Base-by-base conservation (phyloP, 108 stramenopile species). In the Seminavis robusta region DNA sequence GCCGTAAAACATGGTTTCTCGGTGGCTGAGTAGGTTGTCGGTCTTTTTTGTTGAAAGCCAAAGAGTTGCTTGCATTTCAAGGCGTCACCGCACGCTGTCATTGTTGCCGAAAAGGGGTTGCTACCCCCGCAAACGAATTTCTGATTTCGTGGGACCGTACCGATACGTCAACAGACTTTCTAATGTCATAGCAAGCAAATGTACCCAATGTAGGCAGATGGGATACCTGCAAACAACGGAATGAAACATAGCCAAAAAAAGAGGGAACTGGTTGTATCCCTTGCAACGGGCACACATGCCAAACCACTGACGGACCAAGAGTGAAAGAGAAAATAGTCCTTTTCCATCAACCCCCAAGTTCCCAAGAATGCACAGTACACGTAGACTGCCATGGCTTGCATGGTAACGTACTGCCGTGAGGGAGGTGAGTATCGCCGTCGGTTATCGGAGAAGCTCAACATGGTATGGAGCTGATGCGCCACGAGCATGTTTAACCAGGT, bases 241-340 rank as follows among this genome's bases (percentile, higher is more conserved):
- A 56, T 42, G 41, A 56, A 56, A 41, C 15, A 38, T 28, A 43
- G 30, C 55, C 55, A 56, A 29, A 56, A 56, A 26, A 56, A 43
- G 23, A 56, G 21, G 17, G 31, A 42, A 6, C 40, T 42, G 7
- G 39, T n/a, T 13, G 29, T 27, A 17, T 56, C 55, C 13, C 40
- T 27, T 41, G 40, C 55, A 11, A 56, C 27, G 3, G 55, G 55
- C 39, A 56, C 21, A 56, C 55, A 56, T 13, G 42, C 55, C 39
- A 56, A 21, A 11, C 55, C 55, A 43, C 28, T 25, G 9, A 7
- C 11, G 10, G 26, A 17, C 20, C 42, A 38, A n/a, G 55, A 25
- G 13, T 43, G 55, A 26, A 43, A 29, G 31, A 41, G 55, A 20
- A 20, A 56, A 15, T 43, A 15, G 39, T 20, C 26, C 11, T 10